Conservation (phyloP, 2,329 filamentous ascomycete genomes). For the Periconia sp. region DNA sequence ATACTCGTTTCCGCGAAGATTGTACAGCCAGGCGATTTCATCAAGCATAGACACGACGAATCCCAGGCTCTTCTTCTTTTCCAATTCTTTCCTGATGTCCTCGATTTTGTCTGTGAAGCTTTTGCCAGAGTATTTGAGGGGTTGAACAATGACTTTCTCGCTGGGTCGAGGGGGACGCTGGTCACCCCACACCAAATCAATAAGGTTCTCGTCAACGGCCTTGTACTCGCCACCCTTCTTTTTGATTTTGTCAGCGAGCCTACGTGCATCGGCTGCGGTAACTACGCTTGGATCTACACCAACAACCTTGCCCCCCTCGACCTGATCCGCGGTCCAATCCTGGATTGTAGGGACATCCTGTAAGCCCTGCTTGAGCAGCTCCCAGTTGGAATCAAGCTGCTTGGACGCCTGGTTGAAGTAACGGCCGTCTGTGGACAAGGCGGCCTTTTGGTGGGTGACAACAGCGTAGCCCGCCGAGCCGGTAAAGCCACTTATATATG, state of each 20-base stretch:
- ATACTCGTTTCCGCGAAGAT: slow-evolving; percentile 84
- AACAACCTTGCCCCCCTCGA: slow-evolving; percentile 82
- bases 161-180: slow-evolving; percentile 73
- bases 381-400: slow-evolving; percentile 90
- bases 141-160: slow-evolving; percentile 73
- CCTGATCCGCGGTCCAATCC: slow-evolving; percentile 87
- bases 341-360: slow-evolving; percentile 97
- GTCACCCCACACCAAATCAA: slow-evolving; percentile 86
- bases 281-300: slow-evolving; percentile 90
- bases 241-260: slow-evolving; percentile 81
- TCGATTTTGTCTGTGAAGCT: slow-evolving; percentile 78
- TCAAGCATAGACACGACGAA: slow-evolving; percentile 95
- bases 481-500: slow-evolving; percentile 90
- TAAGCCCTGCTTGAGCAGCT: slow-evolving; percentile 85
- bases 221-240: slow-evolving; percentile 81
- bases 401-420: slow-evolving; percentile 97
- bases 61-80: slow-evolving; percentile 83
- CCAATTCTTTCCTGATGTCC: slow-evolving; percentile 85
- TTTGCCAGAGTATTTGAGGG: slow-evolving; percentile 77
- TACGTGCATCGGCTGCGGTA: slow-evolving; percentile 70
- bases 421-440: slow-evolving; percentile 89
- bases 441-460: slow-evolving; percentile 81
- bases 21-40: slow-evolving; percentile 98
- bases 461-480: slow-evolving; percentile 94
- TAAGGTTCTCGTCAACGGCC: slow-evolving; percentile 76